A percentile compares a stretch with the other conserved stretches of the same genome.
These are phyloP conservation scores for Trypanosoma lewisi DNA, from an alignment of 208 protist species.

Conservation along the genomic window DNA sequence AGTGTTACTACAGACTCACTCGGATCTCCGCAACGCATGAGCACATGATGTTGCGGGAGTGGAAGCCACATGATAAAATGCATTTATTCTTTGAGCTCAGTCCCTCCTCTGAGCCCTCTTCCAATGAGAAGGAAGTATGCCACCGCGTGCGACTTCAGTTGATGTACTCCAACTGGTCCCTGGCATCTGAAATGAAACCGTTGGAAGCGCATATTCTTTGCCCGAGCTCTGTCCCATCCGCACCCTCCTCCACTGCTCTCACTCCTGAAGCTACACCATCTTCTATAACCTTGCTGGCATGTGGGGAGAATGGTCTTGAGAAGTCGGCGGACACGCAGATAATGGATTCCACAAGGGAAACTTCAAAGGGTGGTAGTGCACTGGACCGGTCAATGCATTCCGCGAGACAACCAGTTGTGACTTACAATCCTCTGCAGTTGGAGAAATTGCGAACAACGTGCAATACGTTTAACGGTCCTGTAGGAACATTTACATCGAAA, in stretches of 20 bases:
- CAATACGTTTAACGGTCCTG: slow-evolving; percentile 53
- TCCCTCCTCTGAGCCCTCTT: slow-evolving; percentile 27
- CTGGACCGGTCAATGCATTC: neutral
- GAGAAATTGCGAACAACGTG: slow-evolving; percentile 42
- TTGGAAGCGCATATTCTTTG: slow-evolving; percentile 16
- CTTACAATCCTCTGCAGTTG: slow-evolving; percentile 42
- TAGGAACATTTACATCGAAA: slow-evolving; percentile 60
- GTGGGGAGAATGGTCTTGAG: neutral
- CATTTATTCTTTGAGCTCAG: slow-evolving; percentile 70
- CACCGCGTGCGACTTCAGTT: slow-evolving; percentile 68
- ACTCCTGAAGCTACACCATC: neutral
- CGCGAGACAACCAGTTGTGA: slow-evolving; percentile 16
- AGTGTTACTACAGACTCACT: slow-evolving; percentile 60
- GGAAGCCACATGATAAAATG: slow-evolving; percentile 54
- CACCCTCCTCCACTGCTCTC: neutral
- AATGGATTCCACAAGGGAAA: neutral
- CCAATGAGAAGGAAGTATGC: slow-evolving; percentile 29
- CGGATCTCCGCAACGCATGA: slow-evolving; percentile 58
- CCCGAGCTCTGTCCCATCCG: neutral
- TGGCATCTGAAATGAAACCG: slow-evolving; percentile 1
- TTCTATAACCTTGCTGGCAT: neutral
- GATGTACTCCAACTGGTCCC: slow-evolving; percentile 75
- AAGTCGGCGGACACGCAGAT: neutral
- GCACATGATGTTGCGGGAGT: slow-evolving; percentile 52
- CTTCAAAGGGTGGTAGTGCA: neutral